These are phyloP conservation scores for Spencermartinsiella ligniputridi DNA, from an alignment of 1,139 yeast species.

Conservation along the genomic window DNA sequence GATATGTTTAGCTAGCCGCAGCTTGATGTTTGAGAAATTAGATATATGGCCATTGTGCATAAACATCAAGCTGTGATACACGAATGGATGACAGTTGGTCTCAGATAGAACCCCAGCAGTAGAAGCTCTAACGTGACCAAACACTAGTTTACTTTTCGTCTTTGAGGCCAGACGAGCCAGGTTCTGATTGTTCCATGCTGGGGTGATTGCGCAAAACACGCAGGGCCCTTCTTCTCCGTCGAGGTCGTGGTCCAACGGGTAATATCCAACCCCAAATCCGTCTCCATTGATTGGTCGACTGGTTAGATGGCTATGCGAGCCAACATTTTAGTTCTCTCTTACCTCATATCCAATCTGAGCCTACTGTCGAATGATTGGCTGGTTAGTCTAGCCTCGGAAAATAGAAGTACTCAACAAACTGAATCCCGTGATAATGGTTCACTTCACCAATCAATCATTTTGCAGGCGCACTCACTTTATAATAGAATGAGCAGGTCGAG, in stretches of 20 bases:
- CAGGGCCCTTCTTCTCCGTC: constrained; percentile 64
- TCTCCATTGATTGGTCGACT: constrained; percentile 93
- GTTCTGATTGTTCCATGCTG: constrained; percentile 96
- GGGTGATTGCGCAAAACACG: constrained; percentile 88
- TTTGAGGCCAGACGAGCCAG: constrained; percentile 80
- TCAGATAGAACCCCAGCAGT: constrained; percentile 92
- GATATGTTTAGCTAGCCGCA: constrained; percentile 63
- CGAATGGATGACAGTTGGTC: constrained; percentile 92
- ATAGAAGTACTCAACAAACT: not conserved
- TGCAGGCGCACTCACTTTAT: constrained; percentile 63
- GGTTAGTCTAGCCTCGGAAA: not conserved
- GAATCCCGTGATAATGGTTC: not conserved
- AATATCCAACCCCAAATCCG: constrained; percentile 97
- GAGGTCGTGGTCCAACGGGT: constrained; percentile 46
- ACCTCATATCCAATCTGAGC: constrained; percentile 71
- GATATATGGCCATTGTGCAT: constrained; percentile 97
- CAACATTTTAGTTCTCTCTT: too few relatives aligned
- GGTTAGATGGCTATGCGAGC: not conserved
- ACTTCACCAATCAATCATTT: not conserved
- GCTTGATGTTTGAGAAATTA: constrained; percentile 66
- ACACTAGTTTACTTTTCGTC: constrained; percentile 77
- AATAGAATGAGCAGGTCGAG: constrained; percentile 95
- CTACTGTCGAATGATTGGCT: constrained; percentile 87
- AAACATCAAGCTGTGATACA: constrained; percentile 80
- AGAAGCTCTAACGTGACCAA: constrained; percentile 95